These are phyloP conservation scores for Cyclotella sp. DNA, from an alignment of 108 stramenopile genomes.

Conservation along the genomic window DNA sequence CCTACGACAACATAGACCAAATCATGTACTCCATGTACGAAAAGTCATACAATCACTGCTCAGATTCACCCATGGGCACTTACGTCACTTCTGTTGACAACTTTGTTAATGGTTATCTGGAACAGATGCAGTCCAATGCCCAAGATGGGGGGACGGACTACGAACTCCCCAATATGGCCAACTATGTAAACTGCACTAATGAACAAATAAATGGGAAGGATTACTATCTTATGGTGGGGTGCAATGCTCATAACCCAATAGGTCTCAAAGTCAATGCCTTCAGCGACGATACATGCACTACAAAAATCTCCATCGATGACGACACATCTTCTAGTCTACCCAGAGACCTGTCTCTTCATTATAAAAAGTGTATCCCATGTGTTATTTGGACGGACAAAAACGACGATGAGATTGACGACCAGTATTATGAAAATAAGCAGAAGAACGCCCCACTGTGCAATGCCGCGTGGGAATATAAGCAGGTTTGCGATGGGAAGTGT, in stretches of 20 bases:
- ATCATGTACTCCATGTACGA: slow-evolving; percentile 79
- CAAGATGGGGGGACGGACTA: slow-evolving; percentile 73
- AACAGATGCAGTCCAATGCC: slow-evolving; percentile 62
- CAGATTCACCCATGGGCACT: slow-evolving; percentile 73
- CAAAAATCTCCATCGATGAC: slow-evolving; percentile 43
- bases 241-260: slow-evolving; percentile 35
- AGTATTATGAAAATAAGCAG: slow-evolving; percentile 79
- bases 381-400: slow-evolving; percentile 84
- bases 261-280: slow-evolving; percentile 79
- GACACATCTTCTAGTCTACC: slow-evolving; percentile 76
- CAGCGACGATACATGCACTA: slow-evolving; percentile 72
- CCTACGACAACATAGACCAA: slow-evolving; percentile 55
- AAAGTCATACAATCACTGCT: slow-evolving; percentile 75
- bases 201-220: slow-evolving; percentile 43
- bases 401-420: slow-evolving; percentile 83
- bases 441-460: slow-evolving; percentile 79
- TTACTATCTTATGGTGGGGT: slow-evolving; percentile 45
- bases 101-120: slow-evolving; percentile 75
- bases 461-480: slow-evolving; percentile 76
- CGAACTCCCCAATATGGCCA: slow-evolving; percentile 60
- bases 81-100: slow-evolving; percentile 70
- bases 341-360: slow-evolving; percentile 65
- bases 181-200: slow-evolving; percentile 67
- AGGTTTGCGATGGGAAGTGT: slow-evolving; percentile 56
- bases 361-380: slow-evolving; percentile 78